Conservation (phyloP, 768 basidiomycete genomes). For the Mycena maculata region DNA sequence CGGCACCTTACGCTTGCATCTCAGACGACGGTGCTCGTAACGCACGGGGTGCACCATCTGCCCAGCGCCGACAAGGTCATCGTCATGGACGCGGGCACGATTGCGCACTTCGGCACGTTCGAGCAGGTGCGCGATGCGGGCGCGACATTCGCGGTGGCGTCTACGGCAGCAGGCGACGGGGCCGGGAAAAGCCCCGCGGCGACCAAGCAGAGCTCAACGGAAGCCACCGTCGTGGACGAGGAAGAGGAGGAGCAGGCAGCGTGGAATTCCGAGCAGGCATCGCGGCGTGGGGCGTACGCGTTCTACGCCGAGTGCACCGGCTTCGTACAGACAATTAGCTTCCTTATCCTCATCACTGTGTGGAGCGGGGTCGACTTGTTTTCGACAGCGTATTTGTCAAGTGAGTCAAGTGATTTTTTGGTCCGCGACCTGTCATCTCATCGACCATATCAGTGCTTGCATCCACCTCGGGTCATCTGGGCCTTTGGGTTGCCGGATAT, state of each 20-base stretch:
- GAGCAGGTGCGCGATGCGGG: conserved; percentile 15
- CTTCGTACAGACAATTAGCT: not conserved
- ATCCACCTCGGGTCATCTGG: conserved; percentile 18
- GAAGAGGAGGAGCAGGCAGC: conserved; percentile 8
- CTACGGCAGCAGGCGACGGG: not conserved
- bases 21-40: conserved; percentile 28
- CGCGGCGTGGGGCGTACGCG: not conserved
- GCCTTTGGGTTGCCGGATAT: conserved; percentile 26
- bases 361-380: conserved; percentile 17
- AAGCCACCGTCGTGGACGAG: conserved; percentile 7
- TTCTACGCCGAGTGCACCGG: conserved; percentile 14
- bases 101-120: conserved; percentile 27
- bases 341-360: conserved; percentile 9
- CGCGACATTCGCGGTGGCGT: conserved; percentile 3
- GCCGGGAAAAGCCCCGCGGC: not conserved
- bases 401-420: not conserved
- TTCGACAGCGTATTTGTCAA: conserved; percentile 12
- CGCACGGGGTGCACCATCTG: conserved; percentile 28
- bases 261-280: conserved; percentile 3
- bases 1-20: not conserved
- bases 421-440: not conserved
- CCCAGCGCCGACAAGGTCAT: conserved; percentile 29
- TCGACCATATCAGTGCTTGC: conserved; percentile 12
- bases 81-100: conserved; percentile 9
- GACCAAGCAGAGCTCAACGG: not conserved